Base-by-base conservation (phyloP, 306 rosid genomes). In the Begonia loranthoides region DNA sequence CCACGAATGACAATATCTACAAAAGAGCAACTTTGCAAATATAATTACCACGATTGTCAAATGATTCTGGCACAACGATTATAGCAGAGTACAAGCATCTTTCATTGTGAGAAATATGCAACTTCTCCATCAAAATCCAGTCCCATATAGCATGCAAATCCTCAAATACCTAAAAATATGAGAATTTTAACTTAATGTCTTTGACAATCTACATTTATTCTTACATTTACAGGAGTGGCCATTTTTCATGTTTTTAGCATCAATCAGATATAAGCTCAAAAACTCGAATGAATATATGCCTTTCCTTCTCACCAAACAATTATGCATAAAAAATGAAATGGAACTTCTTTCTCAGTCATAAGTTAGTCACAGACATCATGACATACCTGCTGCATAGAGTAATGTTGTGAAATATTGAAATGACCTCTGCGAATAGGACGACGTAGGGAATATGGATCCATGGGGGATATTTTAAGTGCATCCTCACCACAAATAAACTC, bases 391-490 rank as follows among this genome's bases (percentile, higher is more conserved):
- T 85, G 97, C 90, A 80, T 72, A 58, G 97, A 64, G 82, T 90
- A 90, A 68, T 82, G 71, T 62, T 57, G 80, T 12, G 97, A 90
- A 62, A 90, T 78, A 71, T 90, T 90, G 65, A 90, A 63, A 61
- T 90, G 97, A 57, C 97, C 94, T 66, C 97, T 72, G 60, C 95
- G 92, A 59, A 90, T 80, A 61, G 97, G 97, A 44, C 94, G 97
- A 12, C 66, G 72, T 70, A 90, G 65, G 54, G 85, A 82, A 66
- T 86, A 90, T 2, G 86, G 86, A n/a, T 79, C 86, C 15, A 59
- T 21, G 11, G 88, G 86, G 41, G 88, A 73, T 76, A 82, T 74
- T 74, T 79, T 76, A 52, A 82, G 69, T 46, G 95, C 86, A 70
- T 90, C 99, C 73, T 86, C 99, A 8, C 95, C 99, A 40, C 75